Percentiles rank a stretch among this genome's conserved stretches.
phyloP scores from a whole-genome alignment of 306 rosid species.

The Adenanthera pavonina region DNA sequence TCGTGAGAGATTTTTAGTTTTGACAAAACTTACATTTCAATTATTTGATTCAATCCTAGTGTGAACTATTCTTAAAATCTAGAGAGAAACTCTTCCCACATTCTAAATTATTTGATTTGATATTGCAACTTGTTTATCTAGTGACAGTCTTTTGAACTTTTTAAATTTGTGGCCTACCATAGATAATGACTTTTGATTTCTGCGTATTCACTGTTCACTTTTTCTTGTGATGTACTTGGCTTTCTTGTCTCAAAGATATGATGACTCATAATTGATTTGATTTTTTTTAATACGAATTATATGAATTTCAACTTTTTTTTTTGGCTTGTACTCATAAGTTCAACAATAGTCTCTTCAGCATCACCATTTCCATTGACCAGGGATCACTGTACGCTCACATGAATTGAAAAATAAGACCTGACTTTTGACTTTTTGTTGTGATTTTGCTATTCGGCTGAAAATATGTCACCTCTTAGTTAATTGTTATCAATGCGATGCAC shows the following conservation, averaged over 20 bases:
- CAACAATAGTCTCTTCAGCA: not conserved
- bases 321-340: not conserved
- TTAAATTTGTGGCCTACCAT: not conserved
- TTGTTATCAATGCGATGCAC: too few species aligned
- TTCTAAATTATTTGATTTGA: not conserved
- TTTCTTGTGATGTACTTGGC: too few species aligned
- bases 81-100: too few species aligned
- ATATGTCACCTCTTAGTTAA: too few species aligned
- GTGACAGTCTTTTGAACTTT: not conserved
- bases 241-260: too few species aligned
- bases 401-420: too few species aligned
- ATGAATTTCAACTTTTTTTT: too few species aligned
- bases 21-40: not conserved
- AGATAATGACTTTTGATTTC: not conserved
- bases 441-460: too few species aligned
- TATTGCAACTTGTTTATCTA: not conserved
- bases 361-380: not conserved
- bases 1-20: not conserved
- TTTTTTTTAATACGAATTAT: too few species aligned
- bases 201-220: too few species aligned
- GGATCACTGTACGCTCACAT: too few species aligned
- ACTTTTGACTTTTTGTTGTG: too few species aligned
- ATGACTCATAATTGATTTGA: not conserved
- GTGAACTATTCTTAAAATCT: not conserved
- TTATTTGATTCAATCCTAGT: conserved; percentile 21